Conservation (phyloP, 768 basidiomycete genomes). For the Pulveroboletus sp. region DNA sequence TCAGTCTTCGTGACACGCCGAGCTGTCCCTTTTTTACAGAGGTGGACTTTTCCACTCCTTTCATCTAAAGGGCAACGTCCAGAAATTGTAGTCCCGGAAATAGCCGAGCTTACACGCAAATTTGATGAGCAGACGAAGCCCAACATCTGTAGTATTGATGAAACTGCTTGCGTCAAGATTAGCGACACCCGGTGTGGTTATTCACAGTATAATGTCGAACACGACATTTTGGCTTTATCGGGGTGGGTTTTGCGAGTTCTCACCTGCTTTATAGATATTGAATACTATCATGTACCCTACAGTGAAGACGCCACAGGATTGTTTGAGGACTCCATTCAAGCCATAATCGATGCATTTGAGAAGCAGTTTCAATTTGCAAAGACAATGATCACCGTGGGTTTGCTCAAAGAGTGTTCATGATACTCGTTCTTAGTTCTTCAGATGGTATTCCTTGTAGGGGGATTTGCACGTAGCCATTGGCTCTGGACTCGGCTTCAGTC, state of each 20-base stretch:
- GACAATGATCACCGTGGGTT: constrained; percentile 2
- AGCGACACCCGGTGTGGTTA: neutral
- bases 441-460: constrained; percentile 13
- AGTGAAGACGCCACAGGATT: constrained; percentile 6
- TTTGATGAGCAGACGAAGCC: constrained; percentile 11
- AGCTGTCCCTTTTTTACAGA: constrained; percentile 27
- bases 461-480: constrained; percentile 3
- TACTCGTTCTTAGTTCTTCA: neutral
- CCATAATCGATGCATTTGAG: constrained; percentile 11
- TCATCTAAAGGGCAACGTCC: constrained; percentile 36
- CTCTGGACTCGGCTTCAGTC: constrained; percentile 6
- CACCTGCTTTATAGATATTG: too few relatives aligned
- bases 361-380: neutral
- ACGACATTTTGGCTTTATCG: constrained; percentile 2
- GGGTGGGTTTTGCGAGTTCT: neutral
- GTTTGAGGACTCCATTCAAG: constrained; percentile 7
- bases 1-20: constrained; percentile 37
- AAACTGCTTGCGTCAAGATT: neutral
- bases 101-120: neutral
- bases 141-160: neutral
- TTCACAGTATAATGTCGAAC: constrained; percentile 1
- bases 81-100: constrained; percentile 13
- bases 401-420: neutral
- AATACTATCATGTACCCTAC: neutral
- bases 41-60: constrained; percentile 12